These are phyloP conservation scores for Phytophthora capsici DNA, from an alignment of 352 stramenopile genomes.

Conservation along the genomic window DNA sequence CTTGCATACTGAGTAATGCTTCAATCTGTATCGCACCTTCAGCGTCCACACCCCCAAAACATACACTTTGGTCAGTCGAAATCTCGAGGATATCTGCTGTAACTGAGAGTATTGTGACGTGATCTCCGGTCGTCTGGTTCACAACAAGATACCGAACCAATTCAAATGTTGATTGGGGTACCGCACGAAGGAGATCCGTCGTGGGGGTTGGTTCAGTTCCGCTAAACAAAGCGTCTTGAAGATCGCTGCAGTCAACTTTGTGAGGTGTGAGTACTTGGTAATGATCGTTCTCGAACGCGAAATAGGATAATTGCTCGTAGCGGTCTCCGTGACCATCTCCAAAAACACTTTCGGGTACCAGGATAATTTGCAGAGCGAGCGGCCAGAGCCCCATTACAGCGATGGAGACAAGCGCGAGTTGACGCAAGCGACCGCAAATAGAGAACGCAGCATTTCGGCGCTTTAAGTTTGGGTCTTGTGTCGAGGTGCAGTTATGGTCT, in stretches of 20 bases:
- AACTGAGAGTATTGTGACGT: slow-evolving; percentile 22
- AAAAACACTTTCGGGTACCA: slow-evolving; percentile 43
- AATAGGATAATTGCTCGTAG: slow-evolving; percentile 45
- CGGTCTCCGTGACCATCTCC: slow-evolving; percentile 52
- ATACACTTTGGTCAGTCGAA: slow-evolving; percentile 23
- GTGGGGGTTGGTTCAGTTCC: slow-evolving; percentile 6
- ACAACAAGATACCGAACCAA: slow-evolving; percentile 27
- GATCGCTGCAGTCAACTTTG: slow-evolving; percentile 30
- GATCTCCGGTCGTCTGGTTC: slow-evolving; percentile 27
- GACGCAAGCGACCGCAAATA: slow-evolving; percentile 24
- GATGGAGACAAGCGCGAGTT: slow-evolving; percentile 39
- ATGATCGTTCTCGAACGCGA: slow-evolving; percentile 43
- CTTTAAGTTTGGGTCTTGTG: slow-evolving; percentile 5
- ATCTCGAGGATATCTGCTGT: slow-evolving; percentile 33
- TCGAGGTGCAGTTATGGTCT: background rate
- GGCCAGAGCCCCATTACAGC: slow-evolving; percentile 48
- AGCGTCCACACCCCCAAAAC: slow-evolving; percentile 43
- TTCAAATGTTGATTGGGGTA: slow-evolving; percentile 30
- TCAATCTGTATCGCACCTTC: slow-evolving; percentile 45
- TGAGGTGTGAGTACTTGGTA: slow-evolving; percentile 41
- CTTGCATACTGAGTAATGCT: slow-evolving; percentile 28
- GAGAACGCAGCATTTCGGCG: slow-evolving; percentile 3
- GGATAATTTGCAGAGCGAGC: slow-evolving; percentile 35
- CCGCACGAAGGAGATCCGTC: slow-evolving; percentile 33
- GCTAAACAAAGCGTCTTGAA: slow-evolving; percentile 29